These are phyloP conservation scores for Vicia faba DNA, from an alignment of 306 rosid species.

Conservation along the genomic window DNA sequence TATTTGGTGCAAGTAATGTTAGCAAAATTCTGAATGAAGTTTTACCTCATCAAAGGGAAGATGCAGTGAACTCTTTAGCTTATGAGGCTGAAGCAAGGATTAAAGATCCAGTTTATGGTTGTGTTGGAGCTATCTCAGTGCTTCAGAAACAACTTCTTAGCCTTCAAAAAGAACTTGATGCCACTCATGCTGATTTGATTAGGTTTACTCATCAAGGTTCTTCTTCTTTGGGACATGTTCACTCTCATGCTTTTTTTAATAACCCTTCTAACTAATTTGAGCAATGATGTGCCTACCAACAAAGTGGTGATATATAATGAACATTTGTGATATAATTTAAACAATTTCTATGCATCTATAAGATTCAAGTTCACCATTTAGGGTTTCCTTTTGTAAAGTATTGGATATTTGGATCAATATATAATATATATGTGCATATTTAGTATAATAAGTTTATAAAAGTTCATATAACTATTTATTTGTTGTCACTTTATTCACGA, in stretches of 20 bases:
- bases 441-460: not conserved
- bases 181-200: conserved; percentile 71
- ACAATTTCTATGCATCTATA: too few relatives aligned
- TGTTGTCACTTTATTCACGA: too few relatives aligned
- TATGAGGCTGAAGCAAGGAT: conserved; percentile 93
- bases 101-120: conserved; percentile 91
- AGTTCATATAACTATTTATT: too few relatives aligned
- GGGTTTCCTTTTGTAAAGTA: conserved; percentile 35
- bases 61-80: conserved; percentile 84
- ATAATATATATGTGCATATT: not conserved
- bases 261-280: conserved; percentile 43
- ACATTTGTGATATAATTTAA: too few relatives aligned
- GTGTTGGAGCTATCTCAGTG: conserved; percentile 86
- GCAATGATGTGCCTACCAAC: conserved; percentile 11
- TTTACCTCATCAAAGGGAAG: conserved; percentile 79
- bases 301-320: too few relatives aligned
- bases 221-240: not conserved
- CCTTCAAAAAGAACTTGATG: conserved; percentile 90
- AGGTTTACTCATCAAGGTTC: conserved; percentile 48
- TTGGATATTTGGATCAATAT: not conserved
- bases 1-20: conserved; percentile 93
- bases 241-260: conserved; percentile 18
- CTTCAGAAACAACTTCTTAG: conserved; percentile 77
- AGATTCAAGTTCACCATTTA: conserved; percentile 12
- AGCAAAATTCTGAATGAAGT: conserved; percentile 82